phyloP scores from a whole-genome alignment of 306 rosid species.

The Cicer bijugum region DNA sequence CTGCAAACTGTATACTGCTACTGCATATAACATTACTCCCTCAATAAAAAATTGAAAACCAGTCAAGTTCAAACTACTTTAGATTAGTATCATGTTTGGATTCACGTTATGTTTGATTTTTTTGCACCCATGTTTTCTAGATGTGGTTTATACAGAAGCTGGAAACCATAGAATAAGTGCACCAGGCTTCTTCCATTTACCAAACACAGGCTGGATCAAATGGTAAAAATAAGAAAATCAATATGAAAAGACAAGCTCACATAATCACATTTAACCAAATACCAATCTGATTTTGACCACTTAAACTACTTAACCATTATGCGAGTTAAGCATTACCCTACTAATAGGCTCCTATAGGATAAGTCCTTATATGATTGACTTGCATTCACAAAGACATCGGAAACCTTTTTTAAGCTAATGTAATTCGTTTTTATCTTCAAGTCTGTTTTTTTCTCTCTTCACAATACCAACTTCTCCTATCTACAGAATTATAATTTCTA shows the following conservation, averaged over 20 bases:
- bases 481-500: background rate
- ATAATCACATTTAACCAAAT: background rate
- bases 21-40: slow-evolving; percentile 2
- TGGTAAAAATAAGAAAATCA: background rate
- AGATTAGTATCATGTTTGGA: background rate
- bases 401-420: background rate
- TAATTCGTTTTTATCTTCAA: background rate
- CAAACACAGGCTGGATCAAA: too few species aligned
- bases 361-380: slow-evolving; percentile 4
- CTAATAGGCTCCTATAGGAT: slow-evolving; percentile 1
- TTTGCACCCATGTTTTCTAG: background rate
- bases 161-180: background rate
- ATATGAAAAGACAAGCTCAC: background rate
- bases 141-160: background rate
- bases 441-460: background rate
- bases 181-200: background rate
- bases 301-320: background rate
- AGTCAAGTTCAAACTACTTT: background rate
- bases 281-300: background rate
- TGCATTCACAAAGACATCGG: background rate
- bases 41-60: background rate
- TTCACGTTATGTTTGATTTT: background rate
- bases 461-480: background rate
- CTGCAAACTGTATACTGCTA: background rate
- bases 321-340: background rate